phyloP scores from a whole-genome alignment of 768 basidiomycete genomes.

The Termitomyces eurrhizus region DNA sequence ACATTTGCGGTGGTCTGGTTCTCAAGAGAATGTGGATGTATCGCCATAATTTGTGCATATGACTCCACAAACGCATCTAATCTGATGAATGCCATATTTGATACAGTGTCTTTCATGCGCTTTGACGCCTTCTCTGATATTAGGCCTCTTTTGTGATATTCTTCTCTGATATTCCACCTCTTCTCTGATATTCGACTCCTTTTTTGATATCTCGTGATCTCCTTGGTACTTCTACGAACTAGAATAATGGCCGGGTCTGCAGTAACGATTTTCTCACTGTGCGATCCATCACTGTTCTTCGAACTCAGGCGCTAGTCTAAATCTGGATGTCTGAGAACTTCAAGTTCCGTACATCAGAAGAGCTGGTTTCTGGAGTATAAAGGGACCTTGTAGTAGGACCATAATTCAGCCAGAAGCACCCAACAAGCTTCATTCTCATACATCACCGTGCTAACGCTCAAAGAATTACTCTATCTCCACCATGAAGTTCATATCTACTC shows the following conservation, averaged over 20 bases:
- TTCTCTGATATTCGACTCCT: not conserved
- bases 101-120: not conserved
- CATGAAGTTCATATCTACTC: conserved; percentile 16
- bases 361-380: not conserved
- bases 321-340: not conserved
- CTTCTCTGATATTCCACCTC: not conserved
- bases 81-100: not conserved
- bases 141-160: too few relatives aligned
- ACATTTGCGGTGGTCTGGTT: too few relatives aligned
- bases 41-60: too few relatives aligned
- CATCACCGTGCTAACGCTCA: not conserved
- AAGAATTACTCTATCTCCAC: too few relatives aligned
- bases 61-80: too few relatives aligned
- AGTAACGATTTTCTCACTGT: not conserved
- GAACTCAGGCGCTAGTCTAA: not conserved
- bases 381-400: not conserved
- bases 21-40: too few relatives aligned
- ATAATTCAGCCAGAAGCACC: not conserved
- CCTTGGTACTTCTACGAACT: not conserved
- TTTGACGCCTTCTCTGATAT: not conserved
- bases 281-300: not conserved
- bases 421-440: not conserved
- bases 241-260: not conserved
- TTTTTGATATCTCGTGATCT: not conserved
- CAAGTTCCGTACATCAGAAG: not conserved